Percentiles rank a stretch among this genome's conserved stretches.
phyloP scores from a whole-genome alignment of 805 yeast genomes.

The Priceomyces melissophilus region DNA sequence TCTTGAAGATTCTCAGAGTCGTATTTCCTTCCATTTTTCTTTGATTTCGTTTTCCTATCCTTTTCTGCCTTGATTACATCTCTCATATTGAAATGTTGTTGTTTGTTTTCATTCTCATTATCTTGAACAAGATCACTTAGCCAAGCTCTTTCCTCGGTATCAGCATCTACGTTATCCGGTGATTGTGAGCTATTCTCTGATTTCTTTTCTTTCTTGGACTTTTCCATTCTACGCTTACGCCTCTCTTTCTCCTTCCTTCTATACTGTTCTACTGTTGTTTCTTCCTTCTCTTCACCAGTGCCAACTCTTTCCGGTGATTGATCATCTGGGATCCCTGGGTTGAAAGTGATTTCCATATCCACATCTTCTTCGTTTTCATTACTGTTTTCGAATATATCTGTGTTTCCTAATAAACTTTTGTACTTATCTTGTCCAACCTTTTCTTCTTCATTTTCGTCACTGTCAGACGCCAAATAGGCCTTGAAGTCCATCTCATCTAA shows the following conservation, averaged over 20 bases:
- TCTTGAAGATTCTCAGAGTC: slow-evolving; percentile 48
- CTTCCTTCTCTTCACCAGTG: slow-evolving; percentile 45
- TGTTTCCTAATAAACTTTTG: slow-evolving; percentile 50
- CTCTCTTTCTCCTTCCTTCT: slow-evolving; percentile 91
- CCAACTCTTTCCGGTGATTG: slow-evolving; percentile 28
- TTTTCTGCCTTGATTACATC: slow-evolving; percentile 75
- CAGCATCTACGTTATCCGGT: slow-evolving; percentile 1
- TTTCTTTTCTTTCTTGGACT: slow-evolving; percentile 49
- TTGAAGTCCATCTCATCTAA: slow-evolving; percentile 87
- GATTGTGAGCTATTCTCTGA: not conserved
- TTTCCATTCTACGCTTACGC: slow-evolving; percentile 77
- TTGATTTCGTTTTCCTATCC: slow-evolving; percentile 43
- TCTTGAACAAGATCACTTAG: slow-evolving; percentile 64
- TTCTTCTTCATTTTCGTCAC: slow-evolving; percentile 27
- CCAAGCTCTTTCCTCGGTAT: slow-evolving; percentile 23
- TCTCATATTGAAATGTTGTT: slow-evolving; percentile 71
- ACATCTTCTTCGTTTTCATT: slow-evolving; percentile 54
- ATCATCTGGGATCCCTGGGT: slow-evolving; percentile 69
- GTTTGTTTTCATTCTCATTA: slow-evolving; percentile 46
- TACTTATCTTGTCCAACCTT: slow-evolving; percentile 52
- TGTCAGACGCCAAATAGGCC: slow-evolving; percentile 74
- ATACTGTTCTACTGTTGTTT: slow-evolving; percentile 74
- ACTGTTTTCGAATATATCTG: slow-evolving; percentile 9
- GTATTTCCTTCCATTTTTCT: slow-evolving; percentile 44
- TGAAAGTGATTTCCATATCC: slow-evolving; percentile 94